Evolutionary conservation across 768 basidiomycete species (phyloP).

Genomic region (Pulveroboletus sp.): DNA sequence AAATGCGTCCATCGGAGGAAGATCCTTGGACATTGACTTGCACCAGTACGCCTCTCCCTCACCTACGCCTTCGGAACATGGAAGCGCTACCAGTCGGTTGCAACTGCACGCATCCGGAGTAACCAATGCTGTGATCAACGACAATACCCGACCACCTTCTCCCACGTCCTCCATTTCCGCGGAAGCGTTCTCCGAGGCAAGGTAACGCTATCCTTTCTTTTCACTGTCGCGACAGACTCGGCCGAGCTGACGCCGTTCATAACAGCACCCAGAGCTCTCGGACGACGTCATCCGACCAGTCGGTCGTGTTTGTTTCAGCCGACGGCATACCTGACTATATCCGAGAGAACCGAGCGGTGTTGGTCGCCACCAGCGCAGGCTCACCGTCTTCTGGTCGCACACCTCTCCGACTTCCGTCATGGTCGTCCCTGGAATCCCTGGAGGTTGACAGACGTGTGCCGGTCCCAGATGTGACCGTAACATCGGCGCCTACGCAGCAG

Average conservation of each 20-base stretch:
- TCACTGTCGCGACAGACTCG: background rate
- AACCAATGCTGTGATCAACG: background rate
- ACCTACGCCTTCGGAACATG: slow-evolving; percentile 28
- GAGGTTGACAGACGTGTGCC: background rate
- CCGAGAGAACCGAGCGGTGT: slow-evolving; percentile 28
- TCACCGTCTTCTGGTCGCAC: slow-evolving; percentile 20
- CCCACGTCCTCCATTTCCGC: slow-evolving; percentile 9
- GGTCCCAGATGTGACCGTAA: background rate
- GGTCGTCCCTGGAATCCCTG: slow-evolving; percentile 24
- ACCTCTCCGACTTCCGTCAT: slow-evolving; percentile 19
- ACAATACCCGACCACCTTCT: slow-evolving; percentile 12
- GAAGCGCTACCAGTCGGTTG: slow-evolving; percentile 13
- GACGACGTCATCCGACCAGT: slow-evolving; percentile 18
- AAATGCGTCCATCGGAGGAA: background rate
- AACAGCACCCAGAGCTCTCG: slow-evolving; percentile 6
- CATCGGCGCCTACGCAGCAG: background rate
- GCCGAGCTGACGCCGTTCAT: background rate
- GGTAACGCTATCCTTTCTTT: slow-evolving; percentile 10
- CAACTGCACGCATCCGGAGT: background rate
- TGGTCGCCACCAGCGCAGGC: slow-evolving; percentile 29
- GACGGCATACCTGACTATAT: slow-evolving; percentile 30
- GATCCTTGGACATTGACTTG: background rate
- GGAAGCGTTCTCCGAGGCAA: slow-evolving; percentile 14
- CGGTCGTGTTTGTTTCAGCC: slow-evolving; percentile 29
- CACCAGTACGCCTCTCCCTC: slow-evolving; percentile 16